Percentiles rank a stretch among this genome's conserved stretches.
phyloP scores from a whole-genome alignment of 495 filamentous ascomycete genomes.

The Hypoxylon perforatum region DNA sequence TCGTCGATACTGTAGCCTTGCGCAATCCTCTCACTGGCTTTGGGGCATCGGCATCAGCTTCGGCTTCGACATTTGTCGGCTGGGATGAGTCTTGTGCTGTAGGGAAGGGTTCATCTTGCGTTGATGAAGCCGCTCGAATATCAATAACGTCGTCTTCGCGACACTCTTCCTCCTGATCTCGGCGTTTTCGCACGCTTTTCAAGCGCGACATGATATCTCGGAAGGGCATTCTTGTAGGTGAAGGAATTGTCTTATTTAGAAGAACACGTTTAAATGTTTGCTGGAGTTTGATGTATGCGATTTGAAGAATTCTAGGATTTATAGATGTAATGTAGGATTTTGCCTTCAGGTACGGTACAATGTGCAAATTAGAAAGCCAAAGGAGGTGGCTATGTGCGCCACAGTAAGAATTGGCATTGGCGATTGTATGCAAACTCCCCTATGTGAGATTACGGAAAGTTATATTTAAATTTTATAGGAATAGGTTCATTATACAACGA shows the following conservation, averaged over 20 bases:
- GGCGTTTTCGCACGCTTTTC: slow-evolving; percentile 8
- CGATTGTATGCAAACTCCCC: too few species aligned
- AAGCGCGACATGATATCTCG: slow-evolving; percentile 10
- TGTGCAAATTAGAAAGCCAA: not conserved
- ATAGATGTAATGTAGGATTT: not conserved
- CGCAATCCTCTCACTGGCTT: slow-evolving; percentile 9
- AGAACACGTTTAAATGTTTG: too few species aligned
- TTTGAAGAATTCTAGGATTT: not conserved
- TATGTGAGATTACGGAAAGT: too few species aligned
- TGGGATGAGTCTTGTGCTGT: not conserved
- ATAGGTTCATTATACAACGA: too few species aligned
- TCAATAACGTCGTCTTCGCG: not conserved
- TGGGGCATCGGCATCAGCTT: too few species aligned
- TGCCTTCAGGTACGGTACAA: not conserved
- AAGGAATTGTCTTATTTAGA: too few species aligned
- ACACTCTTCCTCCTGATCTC: not conserved
- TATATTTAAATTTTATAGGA: too few species aligned
- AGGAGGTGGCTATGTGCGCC: not conserved
- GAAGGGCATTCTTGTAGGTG: slow-evolving; percentile 5
- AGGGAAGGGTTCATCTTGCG: not conserved
- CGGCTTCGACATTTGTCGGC: not conserved
- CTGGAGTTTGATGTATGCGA: too few species aligned
- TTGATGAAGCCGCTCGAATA: not conserved
- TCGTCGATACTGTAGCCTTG: slow-evolving; percentile 1
- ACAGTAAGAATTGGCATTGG: not conserved